Evolutionary conservation across 2,329 filamentous ascomycete species (phyloP).

Genomic region (Colletotrichum incanum): DNA sequence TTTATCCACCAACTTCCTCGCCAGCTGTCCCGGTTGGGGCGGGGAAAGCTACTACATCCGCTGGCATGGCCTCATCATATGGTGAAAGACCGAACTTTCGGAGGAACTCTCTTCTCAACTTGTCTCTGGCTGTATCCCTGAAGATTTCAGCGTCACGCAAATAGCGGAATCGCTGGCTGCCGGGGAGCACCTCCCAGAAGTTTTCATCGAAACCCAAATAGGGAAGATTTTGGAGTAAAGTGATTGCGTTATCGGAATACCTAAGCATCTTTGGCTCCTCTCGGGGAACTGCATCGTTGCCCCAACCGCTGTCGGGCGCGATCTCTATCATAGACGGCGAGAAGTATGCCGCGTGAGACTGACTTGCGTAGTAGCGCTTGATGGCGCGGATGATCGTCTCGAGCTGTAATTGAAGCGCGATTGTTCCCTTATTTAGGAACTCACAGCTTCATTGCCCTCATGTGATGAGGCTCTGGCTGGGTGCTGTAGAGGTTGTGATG

Average conservation of each 20-base stretch:
- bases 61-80: conserved; percentile 9
- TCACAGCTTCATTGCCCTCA: not conserved
- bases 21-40: not conserved
- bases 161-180: conserved; percentile 18
- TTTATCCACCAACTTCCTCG: conserved; percentile 16
- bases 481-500: not conserved
- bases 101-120: conserved; percentile 2
- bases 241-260: conserved; percentile 23
- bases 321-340: not conserved
- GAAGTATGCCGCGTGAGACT: conserved; percentile 13
- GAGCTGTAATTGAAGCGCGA: not conserved
- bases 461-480: not conserved
- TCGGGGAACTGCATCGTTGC: conserved; percentile 6
- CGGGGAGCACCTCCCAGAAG: conserved; percentile 24
- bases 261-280: conserved; percentile 6
- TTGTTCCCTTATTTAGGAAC: not conserved
- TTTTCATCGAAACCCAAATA: conserved; percentile 23
- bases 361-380: conserved; percentile 8
- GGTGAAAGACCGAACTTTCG: conserved; percentile 13
- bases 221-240: conserved; percentile 23
- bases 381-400: conserved; percentile 1
- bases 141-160: conserved; percentile 15
- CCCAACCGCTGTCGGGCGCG: conserved; percentile 12
- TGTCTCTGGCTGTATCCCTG: not conserved
- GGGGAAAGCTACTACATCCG: conserved; percentile 11